Percentiles rank a stretch among this genome's conserved stretches.
These are phyloP conservation scores for Aspergillus aculeatinus DNA, from an alignment of 2,329 filamentous ascomycete species.

Conservation along the genomic window DNA sequence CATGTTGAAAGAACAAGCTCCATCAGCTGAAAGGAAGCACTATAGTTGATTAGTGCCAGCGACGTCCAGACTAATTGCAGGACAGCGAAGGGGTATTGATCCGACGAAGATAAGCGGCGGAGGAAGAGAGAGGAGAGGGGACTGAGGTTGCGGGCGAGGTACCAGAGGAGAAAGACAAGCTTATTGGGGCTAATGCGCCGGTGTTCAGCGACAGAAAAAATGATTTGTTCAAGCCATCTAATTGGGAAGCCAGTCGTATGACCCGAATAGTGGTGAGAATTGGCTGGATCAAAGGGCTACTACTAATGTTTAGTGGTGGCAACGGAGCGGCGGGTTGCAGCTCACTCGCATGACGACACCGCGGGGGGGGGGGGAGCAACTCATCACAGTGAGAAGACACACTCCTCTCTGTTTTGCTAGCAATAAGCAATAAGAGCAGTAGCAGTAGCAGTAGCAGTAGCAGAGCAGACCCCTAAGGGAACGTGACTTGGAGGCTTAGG, in stretches of 20 bases:
- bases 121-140: slow-evolving; percentile 9
- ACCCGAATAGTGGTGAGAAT: background rate
- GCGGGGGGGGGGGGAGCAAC: background rate
- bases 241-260: slow-evolving; percentile 6
- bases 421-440: too few species aligned
- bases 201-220: background rate
- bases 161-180: background rate
- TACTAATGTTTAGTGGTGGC: background rate
- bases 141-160: slow-evolving; percentile 3
- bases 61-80: background rate
- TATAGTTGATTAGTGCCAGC: background rate
- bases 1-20: slow-evolving; percentile 3
- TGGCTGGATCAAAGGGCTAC: background rate
- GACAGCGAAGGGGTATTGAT: background rate
- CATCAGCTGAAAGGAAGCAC: slow-evolving; percentile 4
- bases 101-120: background rate
- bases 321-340: slow-evolving; percentile 9
- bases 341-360: slow-evolving; percentile 6
- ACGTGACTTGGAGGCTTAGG: background rate
- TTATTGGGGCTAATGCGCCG: background rate
- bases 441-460: background rate
- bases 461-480: background rate
- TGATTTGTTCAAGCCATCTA: background rate
- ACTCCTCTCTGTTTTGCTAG: too few species aligned
- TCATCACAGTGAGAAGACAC: too few species aligned